phyloP scores from a whole-genome alignment of 257 asterid genomes.

The Voacanga thouarsii region DNA sequence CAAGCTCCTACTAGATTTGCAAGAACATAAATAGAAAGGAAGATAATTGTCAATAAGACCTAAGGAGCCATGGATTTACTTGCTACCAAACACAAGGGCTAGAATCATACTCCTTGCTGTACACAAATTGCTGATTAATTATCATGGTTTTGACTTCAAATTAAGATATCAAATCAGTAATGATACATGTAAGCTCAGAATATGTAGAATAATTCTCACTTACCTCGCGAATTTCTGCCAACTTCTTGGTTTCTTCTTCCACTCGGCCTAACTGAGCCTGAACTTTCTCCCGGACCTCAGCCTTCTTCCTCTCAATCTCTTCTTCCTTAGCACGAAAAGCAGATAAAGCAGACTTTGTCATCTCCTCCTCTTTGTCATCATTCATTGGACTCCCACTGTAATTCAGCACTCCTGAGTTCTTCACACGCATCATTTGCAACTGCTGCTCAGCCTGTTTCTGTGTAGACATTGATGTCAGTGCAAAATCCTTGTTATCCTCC shows the following conservation, averaged over 20 bases:
- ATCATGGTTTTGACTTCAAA: not conserved
- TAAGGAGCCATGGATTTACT: not conserved
- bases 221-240: slow-evolving; percentile 83
- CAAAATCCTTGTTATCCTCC: slow-evolving; percentile 8
- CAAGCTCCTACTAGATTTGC: slow-evolving; percentile 68
- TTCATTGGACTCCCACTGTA: slow-evolving; percentile 46
- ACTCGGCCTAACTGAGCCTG: slow-evolving; percentile 80
- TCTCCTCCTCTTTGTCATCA: slow-evolving; percentile 78
- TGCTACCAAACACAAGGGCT: too few species aligned
- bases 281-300: slow-evolving; percentile 55
- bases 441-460: slow-evolving; percentile 39
- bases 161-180: not conserved
- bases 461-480: slow-evolving; percentile 36
- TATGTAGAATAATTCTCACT: not conserved
- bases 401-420: slow-evolving; percentile 51
- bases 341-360: slow-evolving; percentile 64
- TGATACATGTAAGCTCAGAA: too few species aligned
- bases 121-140: not conserved
- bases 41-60: not conserved
- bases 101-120: not conserved
- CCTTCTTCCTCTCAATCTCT: slow-evolving; percentile 76
- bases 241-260: slow-evolving; percentile 71
- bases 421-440: slow-evolving; percentile 33
- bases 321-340: slow-evolving; percentile 77
- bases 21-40: not conserved